These are phyloP conservation scores for Fusarium newnesense DNA, from an alignment of 2,329 filamentous ascomycete species.

Conservation along the genomic window DNA sequence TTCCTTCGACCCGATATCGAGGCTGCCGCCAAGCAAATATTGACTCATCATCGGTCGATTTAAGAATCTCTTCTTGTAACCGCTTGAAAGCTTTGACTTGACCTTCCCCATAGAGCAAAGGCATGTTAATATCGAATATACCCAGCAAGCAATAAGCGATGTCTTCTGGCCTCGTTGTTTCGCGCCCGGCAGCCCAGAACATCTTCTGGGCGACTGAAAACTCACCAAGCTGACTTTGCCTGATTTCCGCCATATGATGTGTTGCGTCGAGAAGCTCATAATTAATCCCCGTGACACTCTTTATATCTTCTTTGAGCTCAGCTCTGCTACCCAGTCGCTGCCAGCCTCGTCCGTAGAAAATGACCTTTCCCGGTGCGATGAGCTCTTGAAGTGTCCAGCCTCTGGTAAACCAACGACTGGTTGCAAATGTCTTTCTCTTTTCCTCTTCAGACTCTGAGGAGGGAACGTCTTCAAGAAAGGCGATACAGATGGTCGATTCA, in stretches of 20 bases:
- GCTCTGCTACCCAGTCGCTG: slow-evolving; percentile 25
- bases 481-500: slow-evolving; percentile 41
- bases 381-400: slow-evolving; percentile 48
- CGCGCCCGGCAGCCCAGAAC: slow-evolving; percentile 46
- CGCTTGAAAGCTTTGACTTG: slow-evolving; percentile 43
- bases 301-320: slow-evolving; percentile 34
- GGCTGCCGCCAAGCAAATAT: slow-evolving; percentile 44
- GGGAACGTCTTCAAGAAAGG: slow-evolving; percentile 40
- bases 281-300: slow-evolving; percentile 32
- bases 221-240: slow-evolving; percentile 7
- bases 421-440: background rate
- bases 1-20: slow-evolving; percentile 14
- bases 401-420: slow-evolving; percentile 43
- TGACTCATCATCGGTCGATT: slow-evolving; percentile 44
- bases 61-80: slow-evolving; percentile 45
- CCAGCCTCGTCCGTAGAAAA: slow-evolving; percentile 42
- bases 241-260: slow-evolving; percentile 15
- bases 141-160: slow-evolving; percentile 48
- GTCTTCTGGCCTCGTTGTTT: slow-evolving; percentile 46
- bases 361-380: slow-evolving; percentile 41
- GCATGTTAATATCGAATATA: slow-evolving; percentile 49
- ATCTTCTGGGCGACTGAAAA: slow-evolving; percentile 44
- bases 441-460: background rate
- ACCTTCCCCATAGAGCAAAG: slow-evolving; percentile 48
- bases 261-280: slow-evolving; percentile 28